Percentiles rank a stretch among this genome's conserved stretches.
These are phyloP conservation scores for Citrullus amarus DNA, from an alignment of 306 rosid genomes.

Conservation along the genomic window DNA sequence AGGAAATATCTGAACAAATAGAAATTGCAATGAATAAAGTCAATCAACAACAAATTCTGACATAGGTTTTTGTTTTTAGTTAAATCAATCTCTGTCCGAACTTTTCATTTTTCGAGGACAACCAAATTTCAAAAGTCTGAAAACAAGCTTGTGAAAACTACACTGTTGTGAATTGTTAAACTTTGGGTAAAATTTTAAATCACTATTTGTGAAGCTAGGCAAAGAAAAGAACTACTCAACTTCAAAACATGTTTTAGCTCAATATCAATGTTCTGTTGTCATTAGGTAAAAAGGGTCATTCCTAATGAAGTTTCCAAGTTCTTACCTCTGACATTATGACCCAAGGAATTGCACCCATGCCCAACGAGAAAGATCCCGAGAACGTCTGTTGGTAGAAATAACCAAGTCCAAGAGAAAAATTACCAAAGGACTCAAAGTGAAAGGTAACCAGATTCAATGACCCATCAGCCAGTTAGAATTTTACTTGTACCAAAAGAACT, in stretches of 20 bases:
- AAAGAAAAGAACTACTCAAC: no score
- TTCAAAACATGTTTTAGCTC: no score
- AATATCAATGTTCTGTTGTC: not conserved
- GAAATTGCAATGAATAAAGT: not conserved
- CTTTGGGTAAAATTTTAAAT: not conserved
- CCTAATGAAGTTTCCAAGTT: not conserved
- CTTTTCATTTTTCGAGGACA: no score
- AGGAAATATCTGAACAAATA: slow-evolving; percentile 53
- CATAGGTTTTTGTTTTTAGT: not conserved
- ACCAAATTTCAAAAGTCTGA: no score
- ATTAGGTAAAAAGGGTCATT: not conserved
- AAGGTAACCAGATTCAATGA: not conserved
- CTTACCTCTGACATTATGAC: slow-evolving; percentile 88
- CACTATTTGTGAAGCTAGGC: not conserved
- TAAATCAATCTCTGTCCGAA: no score
- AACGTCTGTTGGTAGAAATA: not conserved
- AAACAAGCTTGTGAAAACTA: not conserved
- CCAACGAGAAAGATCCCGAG: slow-evolving; percentile 68
- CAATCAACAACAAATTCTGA: not conserved
- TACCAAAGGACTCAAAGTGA: not conserved
- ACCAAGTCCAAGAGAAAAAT: not conserved
- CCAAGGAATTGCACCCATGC: slow-evolving; percentile 97
- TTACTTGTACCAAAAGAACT: not conserved
- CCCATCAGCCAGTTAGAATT: not conserved
- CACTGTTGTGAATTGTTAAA: not conserved